Evolutionary conservation across 768 basidiomycete species (phyloP), one percentile per base, ranked within the genome.

Genomic region (Chalciporus pseudorubinellus): DNA sequence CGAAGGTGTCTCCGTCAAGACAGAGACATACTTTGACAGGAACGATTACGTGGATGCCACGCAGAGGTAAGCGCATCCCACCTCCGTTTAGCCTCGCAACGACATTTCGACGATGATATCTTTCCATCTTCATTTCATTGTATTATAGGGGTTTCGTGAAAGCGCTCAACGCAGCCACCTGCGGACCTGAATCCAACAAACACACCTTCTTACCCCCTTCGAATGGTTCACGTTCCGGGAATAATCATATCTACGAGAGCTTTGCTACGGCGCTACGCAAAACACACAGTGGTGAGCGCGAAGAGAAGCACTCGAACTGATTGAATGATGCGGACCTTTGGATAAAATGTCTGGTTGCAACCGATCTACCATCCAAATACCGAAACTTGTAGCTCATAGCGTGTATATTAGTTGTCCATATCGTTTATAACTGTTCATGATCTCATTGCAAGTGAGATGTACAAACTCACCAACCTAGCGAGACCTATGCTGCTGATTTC

Each of bases 11-110:
- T 78, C 84, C 0, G 72, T 89, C 39, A 87, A 85, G 68, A 89
- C 85, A 1, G 64, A 74, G 19, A 78, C 75, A 52, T 74, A 77
- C 6, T 77, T 84, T 55, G 80, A 81, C 53, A 73, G 83, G 36
- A 80, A 85, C 47, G 76, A 79, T 38, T 89, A 89, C 53, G 70
- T 89, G 3, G 85, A 88, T 59, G 84, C 85, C 7, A 88, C 86
- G 14, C 87, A 88, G 61, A 72, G 87, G 87, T 86, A 26, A 46
- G 48, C 26, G 46, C 39, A 34, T 3, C n/a, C 39, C 34, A n/a
- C n/a, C n/a, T 36, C 16, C 16, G 31, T 14, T 26, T 26, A 26
- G 6, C 31, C 4, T 11, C 31, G 1, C 31, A 12, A 31, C 5
- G 31, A 11, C 31, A 13, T 13, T 1, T 31, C n/a, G 12, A 31